Percentiles rank a stretch among this genome's conserved stretches.
Conservation (phyloP, 345 rosid species). For the Trapa bicornis region DNA sequence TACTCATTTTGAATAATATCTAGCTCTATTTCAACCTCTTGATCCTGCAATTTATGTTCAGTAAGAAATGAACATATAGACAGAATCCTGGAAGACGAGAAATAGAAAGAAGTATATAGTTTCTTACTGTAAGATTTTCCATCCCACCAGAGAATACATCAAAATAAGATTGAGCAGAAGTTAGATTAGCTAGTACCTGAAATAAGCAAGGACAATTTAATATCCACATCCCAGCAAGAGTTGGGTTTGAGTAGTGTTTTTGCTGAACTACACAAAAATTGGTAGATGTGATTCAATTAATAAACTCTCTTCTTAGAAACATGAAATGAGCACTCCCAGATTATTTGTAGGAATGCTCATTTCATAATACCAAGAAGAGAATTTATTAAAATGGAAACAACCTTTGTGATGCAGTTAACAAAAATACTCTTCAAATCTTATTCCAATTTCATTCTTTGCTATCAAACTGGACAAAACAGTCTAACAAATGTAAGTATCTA, state of each 20-base stretch:
- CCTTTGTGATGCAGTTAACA: no score
- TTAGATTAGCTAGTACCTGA: conserved; percentile 55
- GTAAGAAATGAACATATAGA: background rate
- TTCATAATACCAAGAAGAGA: no score
- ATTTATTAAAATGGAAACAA: no score
- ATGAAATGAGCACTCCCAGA: no score
- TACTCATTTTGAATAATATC: conserved; percentile 43
- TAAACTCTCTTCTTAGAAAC: no score
- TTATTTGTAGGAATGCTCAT: no score
- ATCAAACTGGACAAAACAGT: background rate
- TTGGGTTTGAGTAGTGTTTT: background rate
- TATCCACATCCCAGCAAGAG: background rate
- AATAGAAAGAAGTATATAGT: background rate
- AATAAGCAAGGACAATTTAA: conserved; percentile 1
- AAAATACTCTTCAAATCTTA: no score
- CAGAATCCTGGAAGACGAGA: background rate
- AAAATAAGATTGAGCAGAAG: conserved; percentile 57
- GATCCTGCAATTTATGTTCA: conserved; percentile 29
- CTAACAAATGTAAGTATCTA: background rate
- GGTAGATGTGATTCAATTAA: no score
- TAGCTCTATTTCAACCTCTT: conserved; percentile 67
- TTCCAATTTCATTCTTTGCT: no score
- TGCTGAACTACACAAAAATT: no score
- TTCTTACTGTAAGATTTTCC: conserved; percentile 46
- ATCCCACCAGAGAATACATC: conserved; percentile 39